Evolutionary conservation across 2,329 filamentous ascomycete species (phyloP).

Genomic region (Cryphonectria japonica): DNA sequence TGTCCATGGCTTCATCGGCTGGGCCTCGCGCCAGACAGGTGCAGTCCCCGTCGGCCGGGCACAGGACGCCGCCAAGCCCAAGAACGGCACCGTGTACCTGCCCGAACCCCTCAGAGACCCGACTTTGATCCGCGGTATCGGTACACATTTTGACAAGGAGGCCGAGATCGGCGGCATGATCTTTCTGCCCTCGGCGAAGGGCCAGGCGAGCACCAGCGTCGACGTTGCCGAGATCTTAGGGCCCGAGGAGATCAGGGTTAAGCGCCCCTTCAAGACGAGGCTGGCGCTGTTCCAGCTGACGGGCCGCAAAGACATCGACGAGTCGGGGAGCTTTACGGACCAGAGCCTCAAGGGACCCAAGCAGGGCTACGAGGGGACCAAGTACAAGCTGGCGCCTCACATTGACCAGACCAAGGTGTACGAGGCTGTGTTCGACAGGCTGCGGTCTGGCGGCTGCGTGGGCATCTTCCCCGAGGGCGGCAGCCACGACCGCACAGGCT

Average conservation of each 20-base stretch:
- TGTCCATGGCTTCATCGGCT: constrained; percentile 90
- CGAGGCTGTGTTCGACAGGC: constrained; percentile 84
- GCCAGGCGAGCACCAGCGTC: constrained; percentile 73
- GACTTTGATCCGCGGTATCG: constrained; percentile 75
- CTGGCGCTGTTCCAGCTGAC: constrained; percentile 81
- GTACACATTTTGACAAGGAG: constrained; percentile 79
- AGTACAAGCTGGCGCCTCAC: constrained; percentile 87
- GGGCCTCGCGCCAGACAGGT: constrained; percentile 81
- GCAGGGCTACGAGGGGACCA: constrained; percentile 73
- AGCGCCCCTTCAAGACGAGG: constrained; percentile 82
- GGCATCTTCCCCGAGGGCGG: constrained; percentile 98
- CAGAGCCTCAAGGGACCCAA: constrained; percentile 56
- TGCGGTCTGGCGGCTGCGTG: constrained; percentile 83
- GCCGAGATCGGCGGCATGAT: constrained; percentile 81
- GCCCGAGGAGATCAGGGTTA: constrained; percentile 80
- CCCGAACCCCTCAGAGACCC: constrained; percentile 87
- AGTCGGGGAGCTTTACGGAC: constrained; percentile 66
- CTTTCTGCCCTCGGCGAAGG: constrained; percentile 83
- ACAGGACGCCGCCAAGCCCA: constrained; percentile 84
- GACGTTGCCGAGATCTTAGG: constrained; percentile 83
- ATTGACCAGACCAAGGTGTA: constrained; percentile 95
- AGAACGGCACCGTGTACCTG: constrained; percentile 80
- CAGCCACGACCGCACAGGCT: constrained; percentile 90
- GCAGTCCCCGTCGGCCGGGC: constrained; percentile 92
- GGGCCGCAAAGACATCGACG: constrained; percentile 72